Conservation (phyloP, 2,329 filamentous ascomycete species). For the Arthrobotrys entomopaga region DNA sequence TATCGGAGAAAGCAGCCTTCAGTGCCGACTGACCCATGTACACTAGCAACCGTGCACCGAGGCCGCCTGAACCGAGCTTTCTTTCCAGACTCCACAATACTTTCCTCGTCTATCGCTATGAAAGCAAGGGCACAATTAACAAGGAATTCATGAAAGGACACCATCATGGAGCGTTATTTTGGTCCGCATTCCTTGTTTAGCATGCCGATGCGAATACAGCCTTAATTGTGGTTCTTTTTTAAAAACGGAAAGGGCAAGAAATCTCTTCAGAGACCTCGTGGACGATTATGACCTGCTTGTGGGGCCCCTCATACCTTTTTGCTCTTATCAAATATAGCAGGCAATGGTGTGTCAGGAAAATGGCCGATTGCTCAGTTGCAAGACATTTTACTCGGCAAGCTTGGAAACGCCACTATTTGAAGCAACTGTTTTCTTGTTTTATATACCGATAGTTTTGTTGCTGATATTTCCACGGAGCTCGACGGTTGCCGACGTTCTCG, state of each 20-base stretch:
- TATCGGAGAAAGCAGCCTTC: constrained; percentile 54
- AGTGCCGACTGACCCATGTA: constrained; percentile 45
- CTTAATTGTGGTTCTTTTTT: constrained; percentile 46
- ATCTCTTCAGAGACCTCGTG: constrained; percentile 31
- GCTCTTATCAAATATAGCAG: constrained; percentile 28
- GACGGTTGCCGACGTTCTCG: no score
- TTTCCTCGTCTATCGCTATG: constrained; percentile 29
- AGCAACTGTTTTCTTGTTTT: not conserved
- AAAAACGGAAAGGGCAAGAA: no score
- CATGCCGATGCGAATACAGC: constrained; percentile 51
- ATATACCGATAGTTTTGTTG: no score
- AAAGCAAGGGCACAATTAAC: constrained; percentile 28
- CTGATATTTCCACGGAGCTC: no score
- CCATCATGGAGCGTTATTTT: constrained; percentile 6
- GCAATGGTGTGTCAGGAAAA: constrained; percentile 6
- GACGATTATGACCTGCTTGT: constrained; percentile 5
- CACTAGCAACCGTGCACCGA: constrained; percentile 33
- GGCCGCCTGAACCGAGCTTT: constrained; percentile 39
- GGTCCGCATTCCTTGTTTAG: constrained; percentile 38
- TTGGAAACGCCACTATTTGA: constrained; percentile 22
- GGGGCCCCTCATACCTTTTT: constrained; percentile 13
- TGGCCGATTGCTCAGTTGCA: constrained; percentile 29
- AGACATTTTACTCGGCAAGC: constrained; percentile 4
- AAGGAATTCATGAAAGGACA: constrained; percentile 17
- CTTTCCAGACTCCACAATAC: constrained; percentile 4